Evolutionary conservation across 345 rosid genomes (phyloP).

Genomic region (Hypericum perforatum): DNA sequence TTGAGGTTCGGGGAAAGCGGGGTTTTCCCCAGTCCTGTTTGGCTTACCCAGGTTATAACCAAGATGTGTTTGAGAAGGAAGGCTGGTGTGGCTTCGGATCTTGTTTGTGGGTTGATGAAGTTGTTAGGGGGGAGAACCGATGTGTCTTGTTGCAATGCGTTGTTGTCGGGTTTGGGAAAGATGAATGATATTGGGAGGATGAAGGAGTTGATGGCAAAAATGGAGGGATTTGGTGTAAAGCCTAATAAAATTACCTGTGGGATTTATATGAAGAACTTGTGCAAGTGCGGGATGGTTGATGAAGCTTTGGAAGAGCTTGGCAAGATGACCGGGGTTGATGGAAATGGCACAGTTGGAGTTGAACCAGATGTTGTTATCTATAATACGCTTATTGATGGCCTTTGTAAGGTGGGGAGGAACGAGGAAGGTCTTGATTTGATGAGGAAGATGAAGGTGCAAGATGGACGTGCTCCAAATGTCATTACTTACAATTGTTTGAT

Average conservation of each 20-base stretch:
- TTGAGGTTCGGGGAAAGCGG: slow-evolving; percentile 33
- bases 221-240: slow-evolving; percentile 41
- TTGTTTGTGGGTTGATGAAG: slow-evolving; percentile 34
- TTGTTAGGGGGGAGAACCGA: slow-evolving; percentile 30
- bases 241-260: slow-evolving; percentile 61
- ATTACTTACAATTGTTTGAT: slow-evolving; percentile 66
- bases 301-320: slow-evolving; percentile 53
- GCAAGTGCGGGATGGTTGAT: slow-evolving; percentile 54
- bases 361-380: slow-evolving; percentile 56
- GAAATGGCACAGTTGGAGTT: too few species aligned
- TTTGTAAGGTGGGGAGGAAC: slow-evolving; percentile 68
- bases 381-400: slow-evolving; percentile 64
- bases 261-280: slow-evolving; percentile 45
- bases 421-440: slow-evolving; percentile 54
- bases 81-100: slow-evolving; percentile 33
- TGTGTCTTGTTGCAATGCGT: slow-evolving; percentile 47
- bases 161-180: slow-evolving; percentile 49
- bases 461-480: slow-evolving; percentile 33
- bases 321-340: too few species aligned
- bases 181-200: slow-evolving; percentile 34
- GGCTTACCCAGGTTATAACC: slow-evolving; percentile 38
- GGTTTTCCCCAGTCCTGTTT: slow-evolving; percentile 37
- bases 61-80: slow-evolving; percentile 34
- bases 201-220: slow-evolving; percentile 41
- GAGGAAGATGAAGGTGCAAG: slow-evolving; percentile 40